Evolutionary conservation across 352 stramenopile species (phyloP).

Genomic region (Globisporangium nunn): DNA sequence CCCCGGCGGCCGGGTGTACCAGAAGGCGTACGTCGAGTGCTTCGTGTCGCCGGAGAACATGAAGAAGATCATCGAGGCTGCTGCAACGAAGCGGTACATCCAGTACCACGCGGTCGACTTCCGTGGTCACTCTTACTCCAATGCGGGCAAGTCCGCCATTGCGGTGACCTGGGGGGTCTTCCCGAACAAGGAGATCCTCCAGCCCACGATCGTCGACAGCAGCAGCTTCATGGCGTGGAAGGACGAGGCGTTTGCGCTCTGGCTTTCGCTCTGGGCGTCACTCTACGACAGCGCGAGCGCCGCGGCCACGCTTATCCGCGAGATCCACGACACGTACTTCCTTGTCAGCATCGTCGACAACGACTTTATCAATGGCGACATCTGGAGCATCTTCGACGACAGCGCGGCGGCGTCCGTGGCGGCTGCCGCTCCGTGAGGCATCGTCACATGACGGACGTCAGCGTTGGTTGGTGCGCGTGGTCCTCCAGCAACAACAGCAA

Average conservation of each 20-base stretch:
- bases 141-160: slow-evolving; percentile 86
- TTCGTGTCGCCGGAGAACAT: slow-evolving; percentile 94
- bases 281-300: slow-evolving; percentile 91
- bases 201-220: slow-evolving; percentile 97
- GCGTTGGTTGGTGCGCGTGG: background rate
- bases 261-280: slow-evolving; percentile 93
- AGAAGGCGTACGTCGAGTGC: slow-evolving; percentile 99
- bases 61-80: slow-evolving; percentile 87
- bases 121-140: slow-evolving; percentile 88
- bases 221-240: slow-evolving; percentile 94
- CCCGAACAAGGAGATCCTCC: slow-evolving; percentile 93
- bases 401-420: slow-evolving; percentile 9
- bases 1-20: slow-evolving; percentile 93
- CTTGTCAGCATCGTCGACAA: slow-evolving; percentile 99
- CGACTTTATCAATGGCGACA: slow-evolving; percentile 90
- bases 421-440: slow-evolving; percentile 10
- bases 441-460: slow-evolving; percentile 1
- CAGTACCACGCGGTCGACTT: slow-evolving; percentile 90
- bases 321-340: slow-evolving; percentile 96
- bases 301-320: slow-evolving; percentile 90
- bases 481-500: slow-evolving; percentile 2
- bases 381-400: slow-evolving; percentile 73
- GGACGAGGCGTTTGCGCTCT: slow-evolving; percentile 96
- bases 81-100: slow-evolving; percentile 72
- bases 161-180: slow-evolving; percentile 98